Percentiles rank a stretch among this genome's conserved stretches.
Evolutionary conservation across 805 yeast genomes (phyloP).

Genomic region (Hanseniaspora occidentalis): DNA sequence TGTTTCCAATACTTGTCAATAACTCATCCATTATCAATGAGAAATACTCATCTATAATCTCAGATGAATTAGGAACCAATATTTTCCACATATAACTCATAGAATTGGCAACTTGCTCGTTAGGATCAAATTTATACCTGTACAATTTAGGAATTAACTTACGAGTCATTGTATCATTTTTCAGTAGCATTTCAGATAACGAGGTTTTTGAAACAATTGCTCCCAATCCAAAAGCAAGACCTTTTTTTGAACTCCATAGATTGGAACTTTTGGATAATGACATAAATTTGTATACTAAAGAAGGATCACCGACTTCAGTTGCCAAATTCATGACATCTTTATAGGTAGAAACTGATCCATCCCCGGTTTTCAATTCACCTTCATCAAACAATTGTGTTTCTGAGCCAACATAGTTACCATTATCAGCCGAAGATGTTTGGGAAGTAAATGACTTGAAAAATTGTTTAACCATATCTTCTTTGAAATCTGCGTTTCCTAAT

Average conservation of each 20-base stretch:
- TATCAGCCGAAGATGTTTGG: conserved; percentile 27
- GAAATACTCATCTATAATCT: conserved; percentile 40
- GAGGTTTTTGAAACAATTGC: conserved; percentile 70
- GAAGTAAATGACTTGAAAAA: conserved; percentile 64
- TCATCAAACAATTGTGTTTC: conserved; percentile 82
- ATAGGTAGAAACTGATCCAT: conserved; percentile 81
- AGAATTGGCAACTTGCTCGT: conserved; percentile 54
- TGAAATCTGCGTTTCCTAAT: conserved; percentile 51
- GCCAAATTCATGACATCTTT: conserved; percentile 82
- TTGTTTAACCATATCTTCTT: conserved; percentile 61
- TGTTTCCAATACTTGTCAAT: conserved; percentile 53
- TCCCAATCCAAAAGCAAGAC: conserved; percentile 88
- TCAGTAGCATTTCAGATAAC: conserved; percentile 45
- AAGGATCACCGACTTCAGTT: conserved; percentile 90
- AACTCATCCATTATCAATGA: conserved; percentile 52
- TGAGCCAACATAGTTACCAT: conserved; percentile 57
- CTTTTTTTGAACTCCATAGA: conserved; percentile 85
- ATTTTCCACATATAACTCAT: conserved; percentile 86
- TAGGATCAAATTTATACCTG: conserved; percentile 81
- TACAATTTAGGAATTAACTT: conserved; percentile 70
- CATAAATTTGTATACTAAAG: conserved; percentile 89
- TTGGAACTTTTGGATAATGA: conserved; percentile 78
- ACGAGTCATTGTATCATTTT: conserved; percentile 41
- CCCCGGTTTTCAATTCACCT: conserved; percentile 67
- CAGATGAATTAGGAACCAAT: conserved; percentile 43